Percentiles rank a stretch among this genome's conserved stretches.
Conservation (phyloP, 352 stramenopile genomes). For the Pythium rhizo-oryzae region DNA sequence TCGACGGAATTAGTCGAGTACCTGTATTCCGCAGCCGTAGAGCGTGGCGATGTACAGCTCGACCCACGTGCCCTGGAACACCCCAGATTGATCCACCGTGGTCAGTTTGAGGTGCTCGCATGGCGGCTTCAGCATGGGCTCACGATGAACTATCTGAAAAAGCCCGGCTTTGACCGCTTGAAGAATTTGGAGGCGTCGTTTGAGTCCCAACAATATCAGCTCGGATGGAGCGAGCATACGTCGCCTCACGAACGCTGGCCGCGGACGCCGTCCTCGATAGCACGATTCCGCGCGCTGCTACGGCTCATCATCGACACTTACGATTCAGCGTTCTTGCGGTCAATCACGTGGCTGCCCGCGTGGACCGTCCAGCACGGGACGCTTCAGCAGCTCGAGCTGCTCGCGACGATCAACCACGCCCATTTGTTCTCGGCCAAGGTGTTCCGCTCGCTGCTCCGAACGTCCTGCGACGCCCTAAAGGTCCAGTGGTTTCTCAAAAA, state of each 20-base stretch:
- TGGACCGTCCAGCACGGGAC: constrained; percentile 3
- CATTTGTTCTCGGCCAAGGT: background rate
- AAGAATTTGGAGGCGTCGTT: background rate
- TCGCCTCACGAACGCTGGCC: background rate
- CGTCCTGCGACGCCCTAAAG: background rate
- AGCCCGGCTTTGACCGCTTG: background rate
- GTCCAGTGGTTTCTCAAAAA: constrained; percentile 11
- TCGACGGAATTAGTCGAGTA: background rate
- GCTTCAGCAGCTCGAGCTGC: background rate
- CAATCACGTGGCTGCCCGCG: background rate
- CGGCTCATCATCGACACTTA: constrained; percentile 1
- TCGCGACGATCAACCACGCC: background rate
- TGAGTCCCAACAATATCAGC: background rate
- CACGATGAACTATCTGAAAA: background rate
- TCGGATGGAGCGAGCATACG: background rate
- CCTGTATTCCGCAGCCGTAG: too few relatives aligned
- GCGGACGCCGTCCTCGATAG: background rate
- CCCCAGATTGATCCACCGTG: too few relatives aligned
- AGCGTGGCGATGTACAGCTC: too few relatives aligned
- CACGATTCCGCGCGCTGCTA: background rate
- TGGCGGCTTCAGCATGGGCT: too few relatives aligned
- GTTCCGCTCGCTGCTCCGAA: background rate
- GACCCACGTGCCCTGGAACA: too few relatives aligned
- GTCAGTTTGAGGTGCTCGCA: too few relatives aligned
- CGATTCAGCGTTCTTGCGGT: background rate